A percentile compares a stretch with the other conserved stretches of the same genome.
These are phyloP conservation scores for Brassica hybrid DNA, from an alignment of 441 rosid species.

Conservation along the genomic window DNA sequence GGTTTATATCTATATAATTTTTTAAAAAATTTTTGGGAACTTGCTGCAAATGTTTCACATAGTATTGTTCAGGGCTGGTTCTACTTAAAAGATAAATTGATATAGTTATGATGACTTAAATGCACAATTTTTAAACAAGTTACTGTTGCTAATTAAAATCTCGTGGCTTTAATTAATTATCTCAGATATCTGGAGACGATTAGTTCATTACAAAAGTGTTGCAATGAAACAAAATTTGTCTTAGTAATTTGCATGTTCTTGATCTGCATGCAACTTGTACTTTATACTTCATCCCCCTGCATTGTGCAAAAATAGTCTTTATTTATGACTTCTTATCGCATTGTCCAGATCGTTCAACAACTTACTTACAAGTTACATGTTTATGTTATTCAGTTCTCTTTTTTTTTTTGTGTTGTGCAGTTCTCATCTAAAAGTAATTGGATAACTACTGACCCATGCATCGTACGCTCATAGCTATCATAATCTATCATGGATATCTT, in stretches of 20 bases:
- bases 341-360: no score
- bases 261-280: slow-evolving; percentile 41
- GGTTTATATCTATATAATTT: no score
- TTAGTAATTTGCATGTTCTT: slow-evolving; percentile 36
- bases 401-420: neutral
- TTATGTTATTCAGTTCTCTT: no score
- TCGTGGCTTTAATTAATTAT: slow-evolving; percentile 12
- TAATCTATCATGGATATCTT: neutral
- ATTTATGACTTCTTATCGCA: neutral
- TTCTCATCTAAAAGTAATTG: slow-evolving; percentile 10
- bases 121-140: neutral
- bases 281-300: neutral
- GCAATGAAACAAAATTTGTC: slow-evolving; percentile 14
- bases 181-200: slow-evolving; percentile 33
- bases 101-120: neutral
- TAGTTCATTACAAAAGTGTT: slow-evolving; percentile 35
- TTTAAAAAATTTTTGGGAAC: no score
- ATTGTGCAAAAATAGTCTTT: neutral
- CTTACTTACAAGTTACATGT: no score
- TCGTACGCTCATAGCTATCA: neutral
- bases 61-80: no score
- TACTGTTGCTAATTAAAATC: neutral
- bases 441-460: slow-evolving; percentile 3
- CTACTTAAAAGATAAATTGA: no score
- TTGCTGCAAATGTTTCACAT: no score